Evolutionary conservation across 768 basidiomycete species (phyloP).

Genomic region (Phlegmacium glaucopus): DNA sequence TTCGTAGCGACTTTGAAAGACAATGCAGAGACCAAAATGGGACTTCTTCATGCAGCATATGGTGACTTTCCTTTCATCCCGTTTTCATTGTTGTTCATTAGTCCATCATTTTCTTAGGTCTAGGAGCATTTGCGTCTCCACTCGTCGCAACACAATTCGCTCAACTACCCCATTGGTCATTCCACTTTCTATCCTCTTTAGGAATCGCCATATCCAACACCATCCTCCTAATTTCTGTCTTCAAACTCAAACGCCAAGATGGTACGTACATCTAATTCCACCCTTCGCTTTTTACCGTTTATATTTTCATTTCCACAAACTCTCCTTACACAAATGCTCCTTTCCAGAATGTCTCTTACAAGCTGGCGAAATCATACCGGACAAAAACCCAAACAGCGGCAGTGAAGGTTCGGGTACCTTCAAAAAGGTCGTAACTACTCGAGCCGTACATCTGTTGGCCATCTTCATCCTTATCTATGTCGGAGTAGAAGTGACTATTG

Average conservation of each 20-base stretch:
- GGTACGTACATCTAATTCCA: constrained; percentile 32
- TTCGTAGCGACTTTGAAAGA: constrained; percentile 59
- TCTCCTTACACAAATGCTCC: background rate
- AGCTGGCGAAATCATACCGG: constrained; percentile 46
- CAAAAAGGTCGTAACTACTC: constrained; percentile 48
- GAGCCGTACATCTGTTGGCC: constrained; percentile 58
- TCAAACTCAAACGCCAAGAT: constrained; percentile 69
- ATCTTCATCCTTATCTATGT: constrained; percentile 66
- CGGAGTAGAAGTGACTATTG: constrained; percentile 62
- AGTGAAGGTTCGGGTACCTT: constrained; percentile 26
- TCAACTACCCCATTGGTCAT: constrained; percentile 62
- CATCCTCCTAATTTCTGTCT: constrained; percentile 48
- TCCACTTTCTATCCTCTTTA: constrained; percentile 72
- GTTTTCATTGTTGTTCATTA: background rate
- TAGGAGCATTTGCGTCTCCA: constrained; percentile 66
- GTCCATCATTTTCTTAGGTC: constrained; percentile 34
- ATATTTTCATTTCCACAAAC: no score
- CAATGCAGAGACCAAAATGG: constrained; percentile 64
- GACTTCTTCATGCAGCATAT: constrained; percentile 44
- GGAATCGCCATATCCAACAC: constrained; percentile 62
- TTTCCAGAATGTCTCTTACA: constrained; percentile 47
- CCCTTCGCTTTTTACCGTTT: no score
- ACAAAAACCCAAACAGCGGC: constrained; percentile 31
- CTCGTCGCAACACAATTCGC: constrained; percentile 82
- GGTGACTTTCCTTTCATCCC: constrained; percentile 29